These are phyloP conservation scores for Beta macrorhiza DNA, from an alignment of 179 eudicot species.

Conservation along the genomic window DNA sequence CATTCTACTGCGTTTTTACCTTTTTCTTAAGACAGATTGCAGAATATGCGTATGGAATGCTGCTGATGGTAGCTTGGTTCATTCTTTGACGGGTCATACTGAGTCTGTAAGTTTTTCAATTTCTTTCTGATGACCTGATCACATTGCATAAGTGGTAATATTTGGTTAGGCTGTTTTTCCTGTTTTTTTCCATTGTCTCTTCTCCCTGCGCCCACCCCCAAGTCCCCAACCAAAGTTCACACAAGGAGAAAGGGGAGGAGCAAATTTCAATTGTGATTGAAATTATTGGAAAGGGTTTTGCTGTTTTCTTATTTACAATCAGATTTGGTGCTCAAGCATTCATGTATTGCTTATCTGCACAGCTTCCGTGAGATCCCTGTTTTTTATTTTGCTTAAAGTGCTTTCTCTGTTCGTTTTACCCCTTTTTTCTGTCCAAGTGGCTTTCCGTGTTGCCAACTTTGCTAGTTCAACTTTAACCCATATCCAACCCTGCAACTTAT, in stretches of 20 bases:
- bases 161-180: neutral
- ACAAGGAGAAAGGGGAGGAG: neutral
- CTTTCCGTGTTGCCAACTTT: neutral
- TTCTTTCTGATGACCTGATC: neutral
- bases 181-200: neutral
- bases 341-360: neutral
- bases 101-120: constrained; percentile 71
- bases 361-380: neutral
- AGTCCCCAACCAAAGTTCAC: neutral
- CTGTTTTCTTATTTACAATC: too few relatives aligned
- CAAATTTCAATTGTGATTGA: too few relatives aligned
- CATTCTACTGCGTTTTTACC: constrained; percentile 7
- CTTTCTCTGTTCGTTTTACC: neutral
- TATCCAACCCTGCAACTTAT: neutral
- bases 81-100: constrained; percentile 96
- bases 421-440: neutral
- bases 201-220: neutral
- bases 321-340: too few relatives aligned
- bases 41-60: constrained; percentile 99
- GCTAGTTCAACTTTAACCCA: constrained; percentile 1
- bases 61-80: constrained; percentile 95
- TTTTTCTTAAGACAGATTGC: constrained; percentile 69
- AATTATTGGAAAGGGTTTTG: too few relatives aligned
- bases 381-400: neutral
- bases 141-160: neutral